A percentile compares a stretch with the other conserved stretches of the same genome.
Conservation (phyloP, 257 asterid genomes). For the Solanum arcanum region DNA sequence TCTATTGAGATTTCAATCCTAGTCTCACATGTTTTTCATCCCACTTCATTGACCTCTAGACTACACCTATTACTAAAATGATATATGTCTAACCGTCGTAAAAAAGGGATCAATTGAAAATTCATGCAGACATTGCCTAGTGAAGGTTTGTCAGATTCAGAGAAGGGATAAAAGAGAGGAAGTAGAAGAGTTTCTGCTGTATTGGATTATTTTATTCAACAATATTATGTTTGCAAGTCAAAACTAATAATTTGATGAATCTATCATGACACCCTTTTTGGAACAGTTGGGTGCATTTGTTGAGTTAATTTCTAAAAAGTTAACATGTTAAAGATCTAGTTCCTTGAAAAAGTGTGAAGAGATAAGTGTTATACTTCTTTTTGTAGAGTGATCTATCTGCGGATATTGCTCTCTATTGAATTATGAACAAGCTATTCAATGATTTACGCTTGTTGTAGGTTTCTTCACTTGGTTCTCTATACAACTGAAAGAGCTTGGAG, state of each 20-base stretch:
- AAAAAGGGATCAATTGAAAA: neutral
- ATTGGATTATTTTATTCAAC: neutral
- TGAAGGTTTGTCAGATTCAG: neutral
- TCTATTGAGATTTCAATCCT: neutral
- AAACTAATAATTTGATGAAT: neutral
- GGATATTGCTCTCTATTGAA: neutral
- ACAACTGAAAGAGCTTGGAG: constrained; percentile 98
- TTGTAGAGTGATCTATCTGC: neutral
- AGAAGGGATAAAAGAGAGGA: neutral
- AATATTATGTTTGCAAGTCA: neutral
- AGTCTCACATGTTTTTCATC: neutral
- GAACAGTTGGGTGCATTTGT: neutral
- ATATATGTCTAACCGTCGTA: neutral
- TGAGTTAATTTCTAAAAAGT: neutral
- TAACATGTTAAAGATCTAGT: neutral
- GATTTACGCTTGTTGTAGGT: constrained; percentile 36
- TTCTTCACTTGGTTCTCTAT: constrained; percentile 84
- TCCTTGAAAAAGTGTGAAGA: neutral
- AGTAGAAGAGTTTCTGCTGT: neutral
- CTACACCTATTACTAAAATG: neutral
- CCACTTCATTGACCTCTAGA: neutral
- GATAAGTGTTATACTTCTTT: neutral
- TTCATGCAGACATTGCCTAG: neutral
- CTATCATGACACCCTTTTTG: neutral
- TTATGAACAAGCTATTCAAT: neutral